Base-by-base conservation (phyloP, 2,329 filamentous ascomycete species). In the Cytospora piceicola region DNA sequence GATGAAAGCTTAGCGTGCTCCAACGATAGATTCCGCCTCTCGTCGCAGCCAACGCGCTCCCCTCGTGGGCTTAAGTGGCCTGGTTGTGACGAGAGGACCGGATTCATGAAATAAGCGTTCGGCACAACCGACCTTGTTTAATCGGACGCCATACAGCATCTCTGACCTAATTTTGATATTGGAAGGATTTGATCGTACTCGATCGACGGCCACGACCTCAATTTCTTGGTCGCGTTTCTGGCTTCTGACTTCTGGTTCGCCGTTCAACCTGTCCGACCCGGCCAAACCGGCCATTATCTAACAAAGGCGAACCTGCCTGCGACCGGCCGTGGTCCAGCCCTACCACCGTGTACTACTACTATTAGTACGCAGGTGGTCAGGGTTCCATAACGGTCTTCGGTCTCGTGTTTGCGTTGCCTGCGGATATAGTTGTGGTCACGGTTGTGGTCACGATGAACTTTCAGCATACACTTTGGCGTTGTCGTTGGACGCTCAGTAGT, bases 1-100 rank as follows among this genome's bases (percentile, higher is more conserved):
- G 94, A 99, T 98, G 95, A 99, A 96, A 97, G 92, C 92, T 88
- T 71, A 65, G 92, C 88, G 94, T 98, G 95, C 90, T 88, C 83
- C 88, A 57, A 92, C 96, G 95, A 98, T 84, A 78, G 84, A 85
- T 91, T 84, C 83, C 84, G 82, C 80, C 84, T 61, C 81, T 80
- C 81, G 82, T 84, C 83, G 82, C 85, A 82, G 82, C 81, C 82
- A 85, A 63, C 87, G 91, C 92, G 94, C 94, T 97, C 90, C 90
- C 88, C 87, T 87, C 81, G 82, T 63, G 88, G 91, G 94, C 93
- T 91, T 78, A 93, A 97, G 95, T 85, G 94, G 92, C 90, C 84
- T 84, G 85, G 80, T 81, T 85, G 88, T 79, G 80, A 82, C 80
- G 82, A 82, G 83, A 79, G 80, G 83, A 81, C 80, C 80, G 87